phyloP scores from a whole-genome alignment of 306 rosid species.

The Cicer cuneatum region DNA sequence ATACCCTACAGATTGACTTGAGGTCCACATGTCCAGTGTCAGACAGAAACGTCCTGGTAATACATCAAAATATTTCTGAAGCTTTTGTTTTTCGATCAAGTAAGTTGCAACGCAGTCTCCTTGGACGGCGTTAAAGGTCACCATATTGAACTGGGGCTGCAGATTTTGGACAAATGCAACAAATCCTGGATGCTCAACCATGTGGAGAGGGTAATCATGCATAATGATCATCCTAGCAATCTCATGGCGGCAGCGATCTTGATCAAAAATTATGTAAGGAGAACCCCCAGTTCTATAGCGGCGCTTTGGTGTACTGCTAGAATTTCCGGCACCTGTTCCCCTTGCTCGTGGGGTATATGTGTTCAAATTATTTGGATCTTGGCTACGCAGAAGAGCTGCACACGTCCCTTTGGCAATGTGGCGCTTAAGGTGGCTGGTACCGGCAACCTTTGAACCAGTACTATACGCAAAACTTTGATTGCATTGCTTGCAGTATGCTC shows the following conservation, averaged over 20 bases:
- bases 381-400: constrained; percentile 72
- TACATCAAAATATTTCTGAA: constrained; percentile 66
- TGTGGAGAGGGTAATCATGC: constrained; percentile 97
- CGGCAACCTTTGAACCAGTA: constrained; percentile 95
- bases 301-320: constrained; percentile 67
- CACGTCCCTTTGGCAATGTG: constrained; percentile 96
- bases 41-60: constrained; percentile 88
- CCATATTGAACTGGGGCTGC: constrained; percentile 91
- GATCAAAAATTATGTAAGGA: constrained; percentile 73
- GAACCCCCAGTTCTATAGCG: constrained; percentile 72
- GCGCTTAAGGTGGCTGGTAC: constrained; percentile 95
- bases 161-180: constrained; percentile 84
- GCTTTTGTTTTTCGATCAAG: constrained; percentile 74
- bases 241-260: constrained; percentile 87
- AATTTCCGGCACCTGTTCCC: constrained; percentile 50
- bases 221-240: constrained; percentile 95
- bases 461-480: constrained; percentile 95
- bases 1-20: constrained; percentile 83
- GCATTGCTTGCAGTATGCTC: constrained; percentile 95
- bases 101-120: constrained; percentile 97
- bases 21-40: constrained; percentile 83
- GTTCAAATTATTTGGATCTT: constrained; percentile 62
- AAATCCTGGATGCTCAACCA: constrained; percentile 96
- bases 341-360: constrained; percentile 70
- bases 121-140: constrained; percentile 87